A percentile compares a stretch with the other conserved stretches of the same genome.
Evolutionary conservation across 805 yeast species (phyloP).

Genomic region (Ogataea degrootiae): DNA sequence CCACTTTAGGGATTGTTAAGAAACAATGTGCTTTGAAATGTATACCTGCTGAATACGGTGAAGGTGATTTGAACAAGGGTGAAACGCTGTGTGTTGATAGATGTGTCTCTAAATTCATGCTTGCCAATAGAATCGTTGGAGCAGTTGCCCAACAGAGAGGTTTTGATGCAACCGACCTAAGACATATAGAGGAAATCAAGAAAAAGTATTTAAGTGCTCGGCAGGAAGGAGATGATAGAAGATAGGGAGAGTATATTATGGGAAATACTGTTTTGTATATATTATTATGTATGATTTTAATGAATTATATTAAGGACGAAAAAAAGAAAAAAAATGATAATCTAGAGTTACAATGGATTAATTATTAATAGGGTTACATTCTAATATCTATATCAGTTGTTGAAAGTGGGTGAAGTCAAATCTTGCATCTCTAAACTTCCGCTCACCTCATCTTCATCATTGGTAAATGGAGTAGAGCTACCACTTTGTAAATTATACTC

Average conservation of each 20-base stretch:
- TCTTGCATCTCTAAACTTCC: slow-evolving; percentile 16
- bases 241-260: neutral
- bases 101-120: slow-evolving; percentile 80
- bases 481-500: slow-evolving; percentile 1
- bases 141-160: slow-evolving; percentile 40
- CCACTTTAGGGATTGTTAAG: slow-evolving; percentile 46
- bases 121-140: slow-evolving; percentile 63
- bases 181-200: slow-evolving; percentile 24
- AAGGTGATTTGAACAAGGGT: slow-evolving; percentile 79
- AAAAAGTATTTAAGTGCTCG: slow-evolving; percentile 10
- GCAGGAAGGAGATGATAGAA: neutral
- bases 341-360: neutral
- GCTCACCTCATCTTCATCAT: neutral
- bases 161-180: slow-evolving; percentile 39
- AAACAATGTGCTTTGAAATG: slow-evolving; percentile 70
- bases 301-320: neutral
- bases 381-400: no score
- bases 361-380: no score
- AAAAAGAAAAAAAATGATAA: neutral
- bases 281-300: neutral
- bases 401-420: neutral
- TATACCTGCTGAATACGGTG: slow-evolving; percentile 80
- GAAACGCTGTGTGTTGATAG: slow-evolving; percentile 79
- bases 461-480: slow-evolving; percentile 5
- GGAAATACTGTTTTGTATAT: neutral